These are phyloP conservation scores for Gossypium davidsonii DNA, from an alignment of 441 rosid species.

Conservation along the genomic window DNA sequence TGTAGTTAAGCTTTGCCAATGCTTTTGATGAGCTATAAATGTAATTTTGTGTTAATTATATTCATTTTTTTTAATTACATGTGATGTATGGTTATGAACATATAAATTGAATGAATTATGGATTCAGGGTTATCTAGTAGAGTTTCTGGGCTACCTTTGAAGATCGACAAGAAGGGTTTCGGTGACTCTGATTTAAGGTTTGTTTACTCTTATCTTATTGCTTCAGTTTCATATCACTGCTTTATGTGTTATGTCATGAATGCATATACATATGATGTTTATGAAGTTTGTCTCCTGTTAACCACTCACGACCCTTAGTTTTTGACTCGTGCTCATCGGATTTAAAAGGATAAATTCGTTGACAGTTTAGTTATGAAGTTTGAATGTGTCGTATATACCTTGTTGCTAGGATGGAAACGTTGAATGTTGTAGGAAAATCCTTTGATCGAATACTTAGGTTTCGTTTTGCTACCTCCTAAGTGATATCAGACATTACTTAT, in stretches of 20 bases:
- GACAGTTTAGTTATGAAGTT: neutral
- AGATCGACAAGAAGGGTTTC: constrained; percentile 27
- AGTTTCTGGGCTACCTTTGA: constrained; percentile 30
- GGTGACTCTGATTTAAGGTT: constrained; percentile 37
- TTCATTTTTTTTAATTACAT: neutral
- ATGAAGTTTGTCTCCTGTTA: neutral
- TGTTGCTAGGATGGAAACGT: neutral
- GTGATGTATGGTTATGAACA: neutral
- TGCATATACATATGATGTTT: neutral
- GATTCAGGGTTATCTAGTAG: constrained; percentile 54
- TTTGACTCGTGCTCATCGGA: neutral
- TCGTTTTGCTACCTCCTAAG: neutral
- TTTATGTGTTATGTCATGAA: neutral
- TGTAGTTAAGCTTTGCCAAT: neutral
- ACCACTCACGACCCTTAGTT: neutral
- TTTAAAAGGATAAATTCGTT: neutral
- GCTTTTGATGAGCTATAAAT: neutral
- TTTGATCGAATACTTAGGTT: neutral
- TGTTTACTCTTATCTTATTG: constrained; percentile 7
- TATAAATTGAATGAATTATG: neutral
- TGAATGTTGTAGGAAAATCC: neutral
- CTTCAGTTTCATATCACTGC: neutral
- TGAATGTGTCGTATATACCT: neutral
- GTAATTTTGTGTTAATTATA: neutral
- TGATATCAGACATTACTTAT: neutral